phyloP scores from a whole-genome alignment of 352 stramenopile species.

The Salisapilia sapeloensis region DNA sequence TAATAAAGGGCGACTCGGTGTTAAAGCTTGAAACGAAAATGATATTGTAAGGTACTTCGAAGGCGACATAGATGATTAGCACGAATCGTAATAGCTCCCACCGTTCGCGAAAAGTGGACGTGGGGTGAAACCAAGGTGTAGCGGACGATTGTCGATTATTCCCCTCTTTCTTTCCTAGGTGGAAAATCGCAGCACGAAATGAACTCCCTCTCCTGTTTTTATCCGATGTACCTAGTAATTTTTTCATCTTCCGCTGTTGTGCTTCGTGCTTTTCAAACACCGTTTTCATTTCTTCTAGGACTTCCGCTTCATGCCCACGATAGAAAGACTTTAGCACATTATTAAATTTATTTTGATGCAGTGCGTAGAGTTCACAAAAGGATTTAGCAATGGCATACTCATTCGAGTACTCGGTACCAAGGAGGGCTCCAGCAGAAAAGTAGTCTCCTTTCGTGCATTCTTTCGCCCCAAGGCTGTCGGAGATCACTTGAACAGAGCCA shows the following conservation, averaged over 20 bases:
- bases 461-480: conserved; percentile 23
- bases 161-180: too few relatives aligned
- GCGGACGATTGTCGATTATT: too few relatives aligned
- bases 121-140: too few relatives aligned
- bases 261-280: conserved; percentile 34
- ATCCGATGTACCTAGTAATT: conserved; percentile 56
- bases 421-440: conserved; percentile 43
- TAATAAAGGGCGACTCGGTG: conserved; percentile 22
- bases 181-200: too few relatives aligned
- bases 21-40: conserved; percentile 40
- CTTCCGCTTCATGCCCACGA: conserved; percentile 10
- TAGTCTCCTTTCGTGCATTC: conserved; percentile 49
- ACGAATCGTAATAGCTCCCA: conserved; percentile 33
- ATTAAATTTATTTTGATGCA: conserved; percentile 48
- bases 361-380: conserved; percentile 68
- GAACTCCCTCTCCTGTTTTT: conserved; percentile 1
- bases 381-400: conserved; percentile 58
- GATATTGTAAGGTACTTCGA: conserved; percentile 56
- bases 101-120: conserved; percentile 24
- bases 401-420: conserved; percentile 35
- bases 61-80: conserved; percentile 24
- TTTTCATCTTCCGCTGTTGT: conserved; percentile 60
- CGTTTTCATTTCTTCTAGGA: conserved; percentile 15
- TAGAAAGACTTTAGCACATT: conserved; percentile 34
- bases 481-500: conserved; percentile 23